Conservation (phyloP, 495 filamentous ascomycete species). For the Annulohypoxylon nitens region DNA sequence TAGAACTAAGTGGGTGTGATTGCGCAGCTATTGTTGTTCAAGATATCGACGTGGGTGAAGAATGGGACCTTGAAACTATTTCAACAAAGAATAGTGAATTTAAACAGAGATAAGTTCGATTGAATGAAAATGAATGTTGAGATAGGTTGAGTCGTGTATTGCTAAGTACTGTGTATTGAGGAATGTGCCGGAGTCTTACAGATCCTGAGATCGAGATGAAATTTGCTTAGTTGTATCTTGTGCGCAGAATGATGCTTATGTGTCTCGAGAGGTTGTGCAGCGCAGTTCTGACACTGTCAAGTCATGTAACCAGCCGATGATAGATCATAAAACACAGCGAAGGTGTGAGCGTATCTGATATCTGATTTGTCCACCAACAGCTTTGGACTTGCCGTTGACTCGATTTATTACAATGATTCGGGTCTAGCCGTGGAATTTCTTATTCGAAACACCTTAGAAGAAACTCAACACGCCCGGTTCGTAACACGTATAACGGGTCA, state of each 20-base stretch:
- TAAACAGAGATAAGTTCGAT: background rate
- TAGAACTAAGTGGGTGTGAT: background rate
- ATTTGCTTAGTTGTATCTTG: constrained; percentile 7
- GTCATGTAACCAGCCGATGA: constrained; percentile 37
- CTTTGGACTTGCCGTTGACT: background rate
- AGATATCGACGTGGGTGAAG: constrained; percentile 8
- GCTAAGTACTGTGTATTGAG: background rate
- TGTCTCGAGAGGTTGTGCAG: constrained; percentile 10
- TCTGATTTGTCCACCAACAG: background rate
- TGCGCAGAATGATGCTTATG: background rate
- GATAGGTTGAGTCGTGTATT: background rate
- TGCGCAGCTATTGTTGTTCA: constrained; percentile 13
- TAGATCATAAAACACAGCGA: constrained; percentile 9
- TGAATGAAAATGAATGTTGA: background rate
- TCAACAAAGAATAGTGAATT: background rate
- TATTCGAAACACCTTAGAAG: constrained; percentile 5
- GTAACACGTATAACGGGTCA: background rate
- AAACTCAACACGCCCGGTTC: background rate
- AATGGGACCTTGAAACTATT: background rate
- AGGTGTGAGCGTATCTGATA: constrained; percentile 3
- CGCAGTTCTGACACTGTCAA: constrained; percentile 25
- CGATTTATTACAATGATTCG: constrained; percentile 5
- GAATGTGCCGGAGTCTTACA: constrained; percentile 19
- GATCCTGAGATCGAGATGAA: constrained; percentile 31
- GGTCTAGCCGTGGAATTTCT: background rate